Base-by-base conservation (phyloP, 352 stramenopile species). In the Aphanomyces cochlioides region DNA sequence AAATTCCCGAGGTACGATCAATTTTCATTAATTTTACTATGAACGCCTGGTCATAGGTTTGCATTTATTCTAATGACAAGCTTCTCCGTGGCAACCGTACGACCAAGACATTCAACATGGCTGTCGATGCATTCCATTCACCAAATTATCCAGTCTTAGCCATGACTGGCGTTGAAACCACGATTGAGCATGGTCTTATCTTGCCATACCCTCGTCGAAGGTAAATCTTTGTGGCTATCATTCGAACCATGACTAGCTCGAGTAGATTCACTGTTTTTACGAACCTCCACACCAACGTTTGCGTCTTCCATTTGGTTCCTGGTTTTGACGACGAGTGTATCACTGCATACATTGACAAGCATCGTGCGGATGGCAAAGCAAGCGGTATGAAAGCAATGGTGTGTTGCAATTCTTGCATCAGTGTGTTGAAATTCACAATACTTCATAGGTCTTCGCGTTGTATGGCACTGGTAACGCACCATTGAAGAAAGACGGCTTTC, bases 401-500 rank as follows among this genome's bases (percentile, higher is more conserved):
- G 28, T 2, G 28, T 28, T 28, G 28, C 28, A 28, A 28, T 28
- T 28, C 28, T 28, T 28, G 28, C 28, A 28, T 28, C 2, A 28
- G 0, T 28, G 28, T 28, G 28, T 28, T 28, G 28, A 28, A 28
- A 2, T 28, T 28, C 28, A 28, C 28, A 28, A 28, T 28, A 28
- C 28, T 28, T 80, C 74, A 37, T 74, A 98, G 17, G 92, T 99
- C 36, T 88, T 99, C 69, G 89, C 97, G 70, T 77, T 98, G 4
- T 99, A 98, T 69, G 96, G 96, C 47, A 98, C 96, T 34, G 96
- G 96, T 71, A 99, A 99, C 69, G 87, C 94, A 19, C 95, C 95
- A 28, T 78, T 89, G 67, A 79, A 86, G 7, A 97, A 97, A 69
- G 78, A 96, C 67, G 81, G 76, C 6, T 95, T 98, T 41, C 66